Percentiles rank a stretch among this genome's conserved stretches.
phyloP scores from a whole-genome alignment of 2,329 filamentous ascomycete genomes.

The Colletotrichum sp. region DNA sequence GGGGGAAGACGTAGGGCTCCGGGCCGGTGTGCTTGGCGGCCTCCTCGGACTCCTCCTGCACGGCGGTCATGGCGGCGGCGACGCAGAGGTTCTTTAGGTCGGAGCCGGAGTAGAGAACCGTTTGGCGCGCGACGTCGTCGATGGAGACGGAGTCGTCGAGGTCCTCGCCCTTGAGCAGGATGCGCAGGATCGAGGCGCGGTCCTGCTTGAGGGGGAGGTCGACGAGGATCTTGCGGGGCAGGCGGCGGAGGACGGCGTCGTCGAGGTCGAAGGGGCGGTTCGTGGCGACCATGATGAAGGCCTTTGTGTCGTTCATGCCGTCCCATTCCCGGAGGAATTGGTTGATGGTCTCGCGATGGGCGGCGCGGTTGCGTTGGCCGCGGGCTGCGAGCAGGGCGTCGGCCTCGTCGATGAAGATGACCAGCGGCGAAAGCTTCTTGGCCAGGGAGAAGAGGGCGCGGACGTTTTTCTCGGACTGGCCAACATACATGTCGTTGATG shows the following conservation, averaged over 20 bases:
- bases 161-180: constrained; percentile 73
- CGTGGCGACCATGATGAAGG: constrained; percentile 98
- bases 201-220: constrained; percentile 74
- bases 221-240: constrained; percentile 75
- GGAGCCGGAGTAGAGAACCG: constrained; percentile 80
- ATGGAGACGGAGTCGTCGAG: constrained; percentile 68
- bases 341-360: constrained; percentile 90
- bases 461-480: constrained; percentile 95
- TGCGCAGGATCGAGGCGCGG: constrained; percentile 70
- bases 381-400: constrained; percentile 89
- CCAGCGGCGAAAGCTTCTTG: constrained; percentile 87
- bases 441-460: constrained; percentile 90
- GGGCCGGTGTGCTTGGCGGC: constrained; percentile 41
- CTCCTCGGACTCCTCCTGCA: constrained; percentile 71
- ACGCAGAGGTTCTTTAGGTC: constrained; percentile 86
- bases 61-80: constrained; percentile 78
- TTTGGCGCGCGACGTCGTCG: constrained; percentile 66
- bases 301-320: constrained; percentile 79
- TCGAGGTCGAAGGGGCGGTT: constrained; percentile 96
- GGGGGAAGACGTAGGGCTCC: constrained; percentile 65
- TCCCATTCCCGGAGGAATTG: constrained; percentile 98
- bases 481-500: constrained; percentile 96
- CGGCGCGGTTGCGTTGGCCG: constrained; percentile 68
- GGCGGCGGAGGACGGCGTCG: constrained; percentile 79
- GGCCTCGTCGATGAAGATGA: constrained; percentile 97